Percentiles rank a stretch among this genome's conserved stretches.
Conservation (phyloP, 2,329 filamentous ascomycete genomes). For the Exophiala aquamarina region DNA sequence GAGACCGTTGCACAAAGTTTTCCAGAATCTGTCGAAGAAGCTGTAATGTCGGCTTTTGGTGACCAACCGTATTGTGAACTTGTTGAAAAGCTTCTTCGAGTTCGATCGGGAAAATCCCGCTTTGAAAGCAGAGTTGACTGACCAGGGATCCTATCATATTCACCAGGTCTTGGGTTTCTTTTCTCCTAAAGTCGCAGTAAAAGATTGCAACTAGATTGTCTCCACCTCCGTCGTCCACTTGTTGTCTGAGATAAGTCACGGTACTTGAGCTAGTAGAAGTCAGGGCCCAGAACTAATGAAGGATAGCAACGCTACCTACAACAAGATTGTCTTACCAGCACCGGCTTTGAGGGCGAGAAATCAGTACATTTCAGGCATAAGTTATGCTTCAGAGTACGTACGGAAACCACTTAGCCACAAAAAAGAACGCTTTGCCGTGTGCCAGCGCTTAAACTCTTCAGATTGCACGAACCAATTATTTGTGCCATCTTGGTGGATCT, state of each 20-base stretch:
- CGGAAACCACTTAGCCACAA: constrained; percentile 1
- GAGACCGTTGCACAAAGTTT: background rate
- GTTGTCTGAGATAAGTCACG: background rate
- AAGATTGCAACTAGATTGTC: background rate
- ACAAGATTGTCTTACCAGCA: background rate
- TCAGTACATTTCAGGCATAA: background rate
- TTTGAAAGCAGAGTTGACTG: background rate
- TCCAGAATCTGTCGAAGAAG: background rate
- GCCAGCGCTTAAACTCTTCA: constrained; percentile 1
- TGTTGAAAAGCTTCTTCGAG: constrained; percentile 1
- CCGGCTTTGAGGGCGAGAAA: background rate
- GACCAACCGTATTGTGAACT: background rate
- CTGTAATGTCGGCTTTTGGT: background rate
- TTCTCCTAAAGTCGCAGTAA: constrained; percentile 4
- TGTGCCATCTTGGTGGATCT: constrained; percentile 1
- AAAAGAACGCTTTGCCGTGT: background rate
- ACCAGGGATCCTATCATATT: constrained; percentile 4
- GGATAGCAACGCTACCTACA: too few relatives aligned
- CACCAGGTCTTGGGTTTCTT: constrained; percentile 1
- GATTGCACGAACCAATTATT: constrained; percentile 1
- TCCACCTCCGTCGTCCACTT: background rate
- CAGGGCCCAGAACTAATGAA: too few relatives aligned
- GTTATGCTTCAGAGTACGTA: background rate
- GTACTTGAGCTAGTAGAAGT: background rate
- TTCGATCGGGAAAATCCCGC: background rate